A percentile compares a stretch with the other conserved stretches of the same genome.
phyloP scores from a whole-genome alignment of 441 rosid genomes.

The Isatis lusitanica region DNA sequence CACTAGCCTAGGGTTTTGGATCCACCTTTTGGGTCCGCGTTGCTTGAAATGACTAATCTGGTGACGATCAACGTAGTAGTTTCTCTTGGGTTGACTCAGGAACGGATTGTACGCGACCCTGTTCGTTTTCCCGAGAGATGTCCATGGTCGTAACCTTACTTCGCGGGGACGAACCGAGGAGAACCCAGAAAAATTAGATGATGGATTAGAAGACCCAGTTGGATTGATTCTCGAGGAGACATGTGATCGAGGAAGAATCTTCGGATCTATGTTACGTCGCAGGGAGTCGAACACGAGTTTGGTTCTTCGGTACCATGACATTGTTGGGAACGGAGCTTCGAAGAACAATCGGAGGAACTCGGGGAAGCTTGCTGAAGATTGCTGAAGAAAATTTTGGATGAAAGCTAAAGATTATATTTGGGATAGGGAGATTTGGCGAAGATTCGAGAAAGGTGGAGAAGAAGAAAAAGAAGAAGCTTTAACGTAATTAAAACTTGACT shows the following conservation, averaged over 20 bases:
- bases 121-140: not conserved
- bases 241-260: slow-evolving; percentile 34
- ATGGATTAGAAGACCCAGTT: slow-evolving; percentile 32
- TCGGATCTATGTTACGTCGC: slow-evolving; percentile 44
- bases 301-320: slow-evolving; percentile 39
- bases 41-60: slow-evolving; percentile 71
- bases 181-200: slow-evolving; percentile 50
- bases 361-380: not conserved
- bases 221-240: slow-evolving; percentile 39
- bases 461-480: not conserved
- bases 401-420: not conserved
- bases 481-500: not conserved
- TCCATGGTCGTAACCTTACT: slow-evolving; percentile 31
- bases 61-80: slow-evolving; percentile 69
- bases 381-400: not conserved
- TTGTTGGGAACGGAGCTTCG: slow-evolving; percentile 3
- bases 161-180: slow-evolving; percentile 42
- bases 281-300: slow-evolving; percentile 49
- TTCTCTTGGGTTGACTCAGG: slow-evolving; percentile 44
- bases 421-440: not conserved
- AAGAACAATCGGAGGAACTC: not conserved
- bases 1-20: slow-evolving; percentile 59
- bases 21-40: slow-evolving; percentile 68
- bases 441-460: slow-evolving; percentile 24
- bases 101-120: slow-evolving; percentile 36